phyloP scores from a whole-genome alignment of 2,329 filamentous ascomycete genomes.

The Colletotrichum zoysiae region DNA sequence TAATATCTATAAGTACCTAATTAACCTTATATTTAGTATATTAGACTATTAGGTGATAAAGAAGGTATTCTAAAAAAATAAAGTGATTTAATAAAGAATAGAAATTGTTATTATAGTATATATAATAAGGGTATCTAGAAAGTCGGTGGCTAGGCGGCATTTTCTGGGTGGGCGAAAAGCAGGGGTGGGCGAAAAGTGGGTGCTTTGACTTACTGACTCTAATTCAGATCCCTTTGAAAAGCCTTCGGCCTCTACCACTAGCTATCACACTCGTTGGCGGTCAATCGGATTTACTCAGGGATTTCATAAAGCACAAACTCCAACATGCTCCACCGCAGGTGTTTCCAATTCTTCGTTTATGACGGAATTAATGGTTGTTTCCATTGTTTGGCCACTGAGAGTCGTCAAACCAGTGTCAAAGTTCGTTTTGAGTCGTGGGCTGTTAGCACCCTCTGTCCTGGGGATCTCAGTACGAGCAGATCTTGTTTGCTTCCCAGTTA shows the following conservation, averaged over 20 bases:
- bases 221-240: background rate
- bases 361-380: background rate
- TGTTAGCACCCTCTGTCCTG: background rate
- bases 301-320: slow-evolving; percentile 1
- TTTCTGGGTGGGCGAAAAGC: too few species aligned
- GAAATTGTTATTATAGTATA: too few species aligned
- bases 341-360: background rate
- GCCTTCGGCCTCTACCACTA: slow-evolving; percentile 6
- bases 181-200: too few species aligned
- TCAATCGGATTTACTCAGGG: slow-evolving; percentile 32
- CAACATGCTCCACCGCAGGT: background rate
- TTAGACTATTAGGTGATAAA: too few species aligned
- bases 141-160: too few species aligned
- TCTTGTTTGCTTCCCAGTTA: slow-evolving; percentile 17
- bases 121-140: too few species aligned
- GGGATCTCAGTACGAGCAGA: slow-evolving; percentile 1
- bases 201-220: too few species aligned
- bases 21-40: too few species aligned
- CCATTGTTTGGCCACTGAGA: slow-evolving; percentile 22
- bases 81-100: too few species aligned
- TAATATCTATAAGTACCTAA: too few species aligned
- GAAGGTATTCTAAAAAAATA: too few species aligned
- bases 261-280: slow-evolving; percentile 36
- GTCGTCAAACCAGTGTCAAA: slow-evolving; percentile 37
- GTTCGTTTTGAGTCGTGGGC: background rate